Evolutionary conservation across 768 basidiomycete genomes (phyloP).

Genomic region (Grammothele lineata): DNA sequence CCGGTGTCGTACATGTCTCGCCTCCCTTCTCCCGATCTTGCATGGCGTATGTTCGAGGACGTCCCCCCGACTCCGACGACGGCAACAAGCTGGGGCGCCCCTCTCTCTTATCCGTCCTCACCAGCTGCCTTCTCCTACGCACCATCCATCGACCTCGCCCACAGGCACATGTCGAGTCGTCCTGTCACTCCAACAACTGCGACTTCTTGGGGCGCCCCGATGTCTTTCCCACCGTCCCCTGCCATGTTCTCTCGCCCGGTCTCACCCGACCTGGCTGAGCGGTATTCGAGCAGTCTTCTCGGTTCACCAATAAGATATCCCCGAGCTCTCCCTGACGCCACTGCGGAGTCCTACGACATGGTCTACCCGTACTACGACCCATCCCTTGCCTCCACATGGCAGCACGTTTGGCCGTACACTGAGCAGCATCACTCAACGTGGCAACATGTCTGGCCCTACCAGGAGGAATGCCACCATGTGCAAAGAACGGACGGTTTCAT

Average conservation of each 20-base stretch:
- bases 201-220: slow-evolving; percentile 51
- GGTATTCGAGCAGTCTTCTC: too few relatives aligned
- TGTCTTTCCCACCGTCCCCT: slow-evolving; percentile 34
- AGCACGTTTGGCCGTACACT: slow-evolving; percentile 21
- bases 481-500: slow-evolving; percentile 3
- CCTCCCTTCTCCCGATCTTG: slow-evolving; percentile 57
- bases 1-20: slow-evolving; percentile 32
- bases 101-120: slow-evolving; percentile 31
- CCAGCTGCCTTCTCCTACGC: slow-evolving; percentile 22
- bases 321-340: too few relatives aligned
- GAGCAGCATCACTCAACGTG: neutral
- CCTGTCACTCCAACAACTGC: slow-evolving; percentile 41
- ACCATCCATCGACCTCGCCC: slow-evolving; percentile 38
- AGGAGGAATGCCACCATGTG: neutral
- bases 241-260: slow-evolving; percentile 12
- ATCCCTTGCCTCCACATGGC: slow-evolving; percentile 13
- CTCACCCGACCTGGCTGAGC: slow-evolving; percentile 15
- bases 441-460: slow-evolving; percentile 14
- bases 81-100: slow-evolving; percentile 44
- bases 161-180: slow-evolving; percentile 31
- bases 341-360: too few relatives aligned
- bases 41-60: slow-evolving; percentile 50
- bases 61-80: slow-evolving; percentile 48
- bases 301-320: too few relatives aligned
- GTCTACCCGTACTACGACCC: slow-evolving; percentile 11